A percentile compares a stretch with the other conserved stretches of the same genome.
Evolutionary conservation across 192 early-diverging fungal species (phyloP).

Genomic region (Linnemannia exigua): DNA sequence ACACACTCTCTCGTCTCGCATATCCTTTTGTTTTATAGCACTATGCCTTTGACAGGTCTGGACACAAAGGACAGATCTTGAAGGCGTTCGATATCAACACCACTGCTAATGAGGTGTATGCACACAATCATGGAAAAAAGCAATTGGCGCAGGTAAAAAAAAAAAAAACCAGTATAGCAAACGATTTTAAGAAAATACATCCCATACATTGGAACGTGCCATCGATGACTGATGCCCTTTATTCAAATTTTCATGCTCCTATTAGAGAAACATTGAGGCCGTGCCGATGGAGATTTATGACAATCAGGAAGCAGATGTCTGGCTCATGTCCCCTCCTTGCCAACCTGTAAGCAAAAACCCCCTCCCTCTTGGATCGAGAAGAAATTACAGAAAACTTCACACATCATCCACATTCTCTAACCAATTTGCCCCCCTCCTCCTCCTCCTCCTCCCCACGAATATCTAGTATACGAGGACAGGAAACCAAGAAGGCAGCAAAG

Average conservation of each 20-base stretch:
- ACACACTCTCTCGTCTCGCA: background rate
- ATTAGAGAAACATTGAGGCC: conserved; percentile 74
- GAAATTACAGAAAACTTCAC: background rate
- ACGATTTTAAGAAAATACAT: too few species aligned
- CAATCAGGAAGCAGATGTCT: conserved; percentile 75
- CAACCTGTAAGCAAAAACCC: conserved; percentile 66
- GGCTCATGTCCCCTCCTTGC: conserved; percentile 88
- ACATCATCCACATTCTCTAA: background rate
- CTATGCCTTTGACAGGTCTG: conserved; percentile 80
- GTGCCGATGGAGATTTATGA: conserved; percentile 71
- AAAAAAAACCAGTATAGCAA: too few species aligned
- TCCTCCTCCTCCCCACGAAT: background rate
- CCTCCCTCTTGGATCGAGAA: too few species aligned
- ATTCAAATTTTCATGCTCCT: background rate
- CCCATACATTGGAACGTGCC: too few species aligned
- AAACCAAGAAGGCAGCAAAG: conserved; percentile 76
- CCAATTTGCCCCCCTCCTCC: background rate
- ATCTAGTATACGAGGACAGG: conserved; percentile 77
- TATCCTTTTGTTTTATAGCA: conserved; percentile 61
- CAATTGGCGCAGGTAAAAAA: conserved; percentile 51
- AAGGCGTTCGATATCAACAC: conserved; percentile 97
- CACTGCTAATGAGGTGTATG: conserved; percentile 86
- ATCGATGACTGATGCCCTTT: background rate
- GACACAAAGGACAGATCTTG: conserved; percentile 71
- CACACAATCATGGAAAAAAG: conserved; percentile 70